Evolutionary conservation across 768 basidiomycete genomes (phyloP).

Genomic region (Rubroboletus satanas): DNA sequence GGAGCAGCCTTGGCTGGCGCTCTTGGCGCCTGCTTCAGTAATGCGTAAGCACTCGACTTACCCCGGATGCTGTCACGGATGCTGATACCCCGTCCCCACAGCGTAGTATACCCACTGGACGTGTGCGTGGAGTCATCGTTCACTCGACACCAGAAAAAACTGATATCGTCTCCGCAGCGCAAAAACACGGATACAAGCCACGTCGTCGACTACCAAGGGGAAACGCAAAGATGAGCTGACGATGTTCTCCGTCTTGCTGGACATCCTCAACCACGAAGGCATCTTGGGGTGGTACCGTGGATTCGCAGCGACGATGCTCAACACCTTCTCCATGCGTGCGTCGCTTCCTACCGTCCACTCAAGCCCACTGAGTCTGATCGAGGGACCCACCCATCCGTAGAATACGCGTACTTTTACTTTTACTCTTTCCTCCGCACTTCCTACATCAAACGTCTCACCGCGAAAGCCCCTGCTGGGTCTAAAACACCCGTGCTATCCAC

Average conservation of each 20-base stretch:
- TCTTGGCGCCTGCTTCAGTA: conserved; percentile 88
- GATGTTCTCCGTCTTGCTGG: conserved; percentile 60
- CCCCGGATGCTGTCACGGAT: neutral
- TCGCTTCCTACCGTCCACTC: neutral
- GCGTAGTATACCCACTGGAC: conserved; percentile 92
- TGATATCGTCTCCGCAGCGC: conserved; percentile 47
- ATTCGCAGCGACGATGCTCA: conserved; percentile 95
- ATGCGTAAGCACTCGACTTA: conserved; percentile 60
- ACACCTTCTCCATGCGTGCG: conserved; percentile 94
- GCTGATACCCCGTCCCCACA: conserved; percentile 29
- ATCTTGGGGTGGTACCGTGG: conserved; percentile 82
- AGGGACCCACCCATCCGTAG: conserved; percentile 38
- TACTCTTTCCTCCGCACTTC: conserved; percentile 86
- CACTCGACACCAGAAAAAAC: neutral
- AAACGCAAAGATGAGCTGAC: conserved; percentile 49
- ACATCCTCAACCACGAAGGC: conserved; percentile 79
- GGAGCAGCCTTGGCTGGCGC: conserved; percentile 91
- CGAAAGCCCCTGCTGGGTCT: conserved; percentile 55
- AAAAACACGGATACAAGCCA: conserved; percentile 93
- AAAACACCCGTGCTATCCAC: conserved; percentile 65
- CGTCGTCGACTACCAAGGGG: conserved; percentile 50
- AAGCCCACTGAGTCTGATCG: neutral
- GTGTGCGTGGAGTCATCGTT: conserved; percentile 52
- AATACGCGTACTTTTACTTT: conserved; percentile 99
- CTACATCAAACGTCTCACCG: conserved; percentile 69